Base-by-base conservation (phyloP, 257 asterid genomes). In the Linaria vulgaris region DNA sequence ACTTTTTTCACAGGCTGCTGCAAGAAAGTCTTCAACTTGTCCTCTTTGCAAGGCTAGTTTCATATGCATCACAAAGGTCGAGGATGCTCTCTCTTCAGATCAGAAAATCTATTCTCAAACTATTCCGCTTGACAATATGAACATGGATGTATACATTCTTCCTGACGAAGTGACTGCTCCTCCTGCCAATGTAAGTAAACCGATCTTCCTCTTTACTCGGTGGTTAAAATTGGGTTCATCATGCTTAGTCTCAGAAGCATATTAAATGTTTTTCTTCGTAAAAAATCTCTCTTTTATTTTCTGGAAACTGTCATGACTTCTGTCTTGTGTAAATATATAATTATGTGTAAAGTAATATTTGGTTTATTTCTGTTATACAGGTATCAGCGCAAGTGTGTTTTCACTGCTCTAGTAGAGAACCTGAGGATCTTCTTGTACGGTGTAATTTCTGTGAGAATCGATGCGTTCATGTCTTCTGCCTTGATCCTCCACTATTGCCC, bases 61-160 rank as follows among this genome's bases (percentile, higher is more conserved):
- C 76, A 68, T 67, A 24, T 80, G 83, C 82, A 92, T 92, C 64
- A 78, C 95, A 43, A 85, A 77, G 77, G 76, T 91, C 59, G 95
- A 82, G 0, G 91, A 75, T 67, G 89, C 91, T 38, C 81, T 64
- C 56, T 56, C 85, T 67, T 81, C 85, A 24, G 99, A 92, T 73
- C 97, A 92, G 67, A 92, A 85, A 74, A 87, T 89, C 79, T 92
- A 83, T 49, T 85, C 97, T n/a, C 97, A 89, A 67, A 77, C 95
- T 50, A 58, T 87, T 63, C 89, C 86, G 1, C 51, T 60, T 19
- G 79, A 74, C 71, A 73, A 61, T 76, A 65, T 82, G 6, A 76
- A 76, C 38, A 69, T 39, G 51, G 75, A 82, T 67, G 66, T 87
- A 23, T 77, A 80, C 80, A 50, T 89, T 66, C 87, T 82, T 76